Evolutionary conservation across 208 protist genomes (phyloP).

Genomic region (Trypanosoma lewisi): DNA sequence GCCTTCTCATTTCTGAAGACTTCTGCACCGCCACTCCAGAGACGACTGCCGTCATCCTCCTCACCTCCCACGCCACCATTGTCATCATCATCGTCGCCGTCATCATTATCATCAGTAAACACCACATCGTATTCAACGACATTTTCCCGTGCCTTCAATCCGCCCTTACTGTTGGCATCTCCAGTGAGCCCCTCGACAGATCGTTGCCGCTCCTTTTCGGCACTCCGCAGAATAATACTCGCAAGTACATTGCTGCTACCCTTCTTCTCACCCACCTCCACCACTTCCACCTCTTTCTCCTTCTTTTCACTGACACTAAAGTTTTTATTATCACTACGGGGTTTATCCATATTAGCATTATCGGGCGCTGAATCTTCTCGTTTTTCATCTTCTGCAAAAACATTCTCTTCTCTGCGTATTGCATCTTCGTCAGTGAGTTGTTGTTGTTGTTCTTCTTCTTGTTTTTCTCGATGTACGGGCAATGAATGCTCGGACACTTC

Average conservation of each 20-base stretch:
- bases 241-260: not conserved
- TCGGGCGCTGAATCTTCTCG: not conserved
- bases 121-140: slow-evolving; percentile 5
- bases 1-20: not conserved
- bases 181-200: no score
- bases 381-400: not conserved
- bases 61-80: no score
- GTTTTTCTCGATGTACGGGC: no score
- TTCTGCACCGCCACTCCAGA: not conserved
- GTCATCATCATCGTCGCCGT: not conserved
- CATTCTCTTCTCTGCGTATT: not conserved
- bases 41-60: no score
- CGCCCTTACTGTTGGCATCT: not conserved
- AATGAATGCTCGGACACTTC: not conserved
- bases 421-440: not conserved
- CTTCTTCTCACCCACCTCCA: not conserved
- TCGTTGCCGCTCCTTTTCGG: slow-evolving; percentile 3
- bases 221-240: slow-evolving; percentile 3
- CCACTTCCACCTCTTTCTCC: not conserved
- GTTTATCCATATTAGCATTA: not conserved
- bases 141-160: not conserved
- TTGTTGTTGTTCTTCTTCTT: slow-evolving; percentile 1
- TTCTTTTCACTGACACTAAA: no score
- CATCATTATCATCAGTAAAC: slow-evolving; percentile 5
- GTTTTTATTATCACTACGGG: no score